Evolutionary conservation across 768 basidiomycete genomes (phyloP).

Genomic region (Pleurotus sapidus): DNA sequence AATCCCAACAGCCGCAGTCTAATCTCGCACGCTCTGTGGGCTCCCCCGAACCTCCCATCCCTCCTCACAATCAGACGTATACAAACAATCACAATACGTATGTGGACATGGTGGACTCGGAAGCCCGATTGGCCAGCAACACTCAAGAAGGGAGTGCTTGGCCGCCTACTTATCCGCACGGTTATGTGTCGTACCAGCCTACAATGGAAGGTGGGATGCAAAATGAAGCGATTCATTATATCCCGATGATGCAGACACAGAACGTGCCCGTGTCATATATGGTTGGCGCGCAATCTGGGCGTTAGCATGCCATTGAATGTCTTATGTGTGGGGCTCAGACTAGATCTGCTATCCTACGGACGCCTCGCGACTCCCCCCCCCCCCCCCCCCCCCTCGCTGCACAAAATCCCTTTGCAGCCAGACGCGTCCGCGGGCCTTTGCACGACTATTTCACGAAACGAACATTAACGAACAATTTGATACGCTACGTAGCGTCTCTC

Average conservation of each 20-base stretch:
- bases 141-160: constrained; percentile 1
- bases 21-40: background rate
- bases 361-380: too few relatives aligned
- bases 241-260: background rate
- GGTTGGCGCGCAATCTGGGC: background rate
- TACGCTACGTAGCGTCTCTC: too few relatives aligned
- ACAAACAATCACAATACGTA: too few relatives aligned
- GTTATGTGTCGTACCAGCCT: background rate
- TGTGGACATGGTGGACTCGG: background rate
- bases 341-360: too few relatives aligned
- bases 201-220: background rate
- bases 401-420: too few relatives aligned
- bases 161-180: constrained; percentile 3
- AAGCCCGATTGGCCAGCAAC: constrained; percentile 4
- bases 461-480: too few relatives aligned
- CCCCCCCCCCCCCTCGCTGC: too few relatives aligned
- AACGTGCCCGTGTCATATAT: constrained; percentile 1
- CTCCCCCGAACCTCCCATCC: background rate
- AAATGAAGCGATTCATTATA: constrained; percentile 2
- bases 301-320: too few relatives aligned
- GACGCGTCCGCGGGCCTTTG: too few relatives aligned
- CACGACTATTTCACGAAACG: too few relatives aligned
- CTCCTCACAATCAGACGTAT: background rate
- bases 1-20: background rate
- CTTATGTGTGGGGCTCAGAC: too few relatives aligned